These are phyloP conservation scores for Fusarium bactridioides DNA, from an alignment of 2,329 filamentous ascomycete species.

Conservation along the genomic window DNA sequence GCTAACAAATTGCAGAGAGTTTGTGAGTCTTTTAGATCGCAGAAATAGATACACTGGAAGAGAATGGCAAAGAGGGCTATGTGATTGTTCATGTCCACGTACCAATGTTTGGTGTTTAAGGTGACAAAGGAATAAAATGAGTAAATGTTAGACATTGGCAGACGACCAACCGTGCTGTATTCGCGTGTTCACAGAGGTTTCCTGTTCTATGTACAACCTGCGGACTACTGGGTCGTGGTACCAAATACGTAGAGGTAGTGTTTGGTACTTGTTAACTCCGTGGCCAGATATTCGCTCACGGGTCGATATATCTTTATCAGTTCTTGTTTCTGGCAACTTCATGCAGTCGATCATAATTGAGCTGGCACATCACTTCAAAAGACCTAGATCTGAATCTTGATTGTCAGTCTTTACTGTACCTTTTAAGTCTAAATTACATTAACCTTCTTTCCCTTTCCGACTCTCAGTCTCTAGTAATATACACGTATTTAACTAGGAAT, in stretches of 20 bases:
- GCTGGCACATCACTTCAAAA: background rate
- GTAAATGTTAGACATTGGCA: background rate
- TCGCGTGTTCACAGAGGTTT: too few relatives aligned
- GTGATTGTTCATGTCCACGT: background rate
- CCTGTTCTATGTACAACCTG: too few relatives aligned
- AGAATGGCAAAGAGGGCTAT: background rate
- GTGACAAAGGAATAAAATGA: background rate
- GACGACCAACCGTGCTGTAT: too few relatives aligned
- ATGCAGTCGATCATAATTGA: background rate
- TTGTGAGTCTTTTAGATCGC: constrained; percentile 3
- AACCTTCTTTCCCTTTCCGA: background rate
- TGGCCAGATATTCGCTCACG: too few relatives aligned
- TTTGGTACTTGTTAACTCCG: too few relatives aligned
- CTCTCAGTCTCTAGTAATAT: too few relatives aligned
- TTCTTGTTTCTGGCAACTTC: background rate
- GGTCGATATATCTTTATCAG: too few relatives aligned
- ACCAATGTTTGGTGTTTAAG: background rate
- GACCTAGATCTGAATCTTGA: rapidly evolving
- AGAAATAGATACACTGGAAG: constrained; percentile 21
- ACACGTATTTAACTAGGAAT: too few relatives aligned
- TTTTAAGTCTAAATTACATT: background rate
- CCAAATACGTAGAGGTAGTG: too few relatives aligned
- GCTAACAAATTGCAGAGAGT: constrained; percentile 9
- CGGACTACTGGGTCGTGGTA: too few relatives aligned
- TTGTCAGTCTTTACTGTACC: background rate